Base-by-base conservation (phyloP, 305 asterid species). In the Solanum hybrid region DNA sequence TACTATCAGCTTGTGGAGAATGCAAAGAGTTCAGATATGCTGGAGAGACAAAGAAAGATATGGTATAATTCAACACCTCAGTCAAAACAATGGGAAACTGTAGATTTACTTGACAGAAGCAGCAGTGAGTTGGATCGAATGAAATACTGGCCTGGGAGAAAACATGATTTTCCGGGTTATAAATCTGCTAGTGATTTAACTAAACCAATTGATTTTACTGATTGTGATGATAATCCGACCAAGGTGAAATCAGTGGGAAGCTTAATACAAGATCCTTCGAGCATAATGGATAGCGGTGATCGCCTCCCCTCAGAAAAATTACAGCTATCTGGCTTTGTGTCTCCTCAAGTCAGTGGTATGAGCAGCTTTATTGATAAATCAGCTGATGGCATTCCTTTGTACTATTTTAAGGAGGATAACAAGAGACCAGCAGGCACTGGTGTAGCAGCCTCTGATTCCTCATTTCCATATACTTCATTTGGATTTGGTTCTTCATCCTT, bases 11-110 rank as follows among this genome's bases (percentile, higher is more conserved):
- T 94, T 91, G 91, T 96, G 91, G 97, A 96, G 91, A 97, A 92
- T 93, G 96, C 97, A 81, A 94, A 93, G 91, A 96, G 99, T 92
- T 96, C 99, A 86, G 98, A 96, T 93, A 98, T 97, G 99, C 95
- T 97, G 92, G 98, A 95, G 94, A 94, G 99, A 90, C 99, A 98
- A 93, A 94, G 99, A 93, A 97, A 96, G 93, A 95, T 97, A 91
- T 97, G 99, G 99, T 97, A 97, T 93, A 97, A 94, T 90, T 93
- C 95, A 34, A 94, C 99, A 79, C 93, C 96, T 82, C 98, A 93
- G 91, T 93, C 98, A 77, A 96, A 95, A 89, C 95, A 95, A 91
- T 93, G 93, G 93, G 99, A 96, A 90, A 91, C 96, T 65, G 91
- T 92, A 83, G 98, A 96, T 93, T 92, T 94, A 86, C 92, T 95